phyloP scores from a whole-genome alignment of 1,284 basidiomycete species.

The Heterobasidion parviporum region DNA sequence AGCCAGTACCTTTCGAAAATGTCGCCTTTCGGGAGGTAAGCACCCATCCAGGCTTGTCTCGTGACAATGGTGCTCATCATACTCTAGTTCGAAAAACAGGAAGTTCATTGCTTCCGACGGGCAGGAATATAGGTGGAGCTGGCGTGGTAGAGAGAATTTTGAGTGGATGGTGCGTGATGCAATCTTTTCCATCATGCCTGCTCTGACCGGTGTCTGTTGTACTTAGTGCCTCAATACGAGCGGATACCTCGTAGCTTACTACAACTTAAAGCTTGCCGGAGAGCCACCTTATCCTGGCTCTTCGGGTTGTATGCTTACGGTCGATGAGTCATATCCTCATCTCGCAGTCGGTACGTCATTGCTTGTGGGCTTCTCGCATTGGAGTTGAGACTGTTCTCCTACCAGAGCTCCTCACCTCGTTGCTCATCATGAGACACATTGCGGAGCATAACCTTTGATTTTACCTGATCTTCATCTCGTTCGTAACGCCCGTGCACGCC shows the following conservation, averaged over 20 bases:
- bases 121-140: conserved; percentile 51
- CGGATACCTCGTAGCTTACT: conserved; percentile 47
- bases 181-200: neutral
- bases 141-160: conserved; percentile 33
- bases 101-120: conserved; percentile 51
- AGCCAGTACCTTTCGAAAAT: conserved; percentile 38
- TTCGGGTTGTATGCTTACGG: conserved; percentile 51
- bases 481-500: neutral
- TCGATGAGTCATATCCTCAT: conserved; percentile 51
- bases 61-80: neutral
- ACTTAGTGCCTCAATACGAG: conserved; percentile 44
- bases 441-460: conserved; percentile 36
- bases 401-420: conserved; percentile 51
- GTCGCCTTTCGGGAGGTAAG: conserved; percentile 30
- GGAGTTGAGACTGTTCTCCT: conserved; percentile 3
- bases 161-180: conserved; percentile 50
- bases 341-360: conserved; percentile 40
- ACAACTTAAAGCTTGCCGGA: conserved; percentile 44
- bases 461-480: too few relatives aligned
- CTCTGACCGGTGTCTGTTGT: neutral
- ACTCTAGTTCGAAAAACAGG: conserved; percentile 31
- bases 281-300: conserved; percentile 42
- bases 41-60: conserved; percentile 1
- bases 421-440: conserved; percentile 62
- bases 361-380: conserved; percentile 4